Base-by-base conservation (phyloP, 441 rosid genomes). In the Adansonia madagascariensis region DNA sequence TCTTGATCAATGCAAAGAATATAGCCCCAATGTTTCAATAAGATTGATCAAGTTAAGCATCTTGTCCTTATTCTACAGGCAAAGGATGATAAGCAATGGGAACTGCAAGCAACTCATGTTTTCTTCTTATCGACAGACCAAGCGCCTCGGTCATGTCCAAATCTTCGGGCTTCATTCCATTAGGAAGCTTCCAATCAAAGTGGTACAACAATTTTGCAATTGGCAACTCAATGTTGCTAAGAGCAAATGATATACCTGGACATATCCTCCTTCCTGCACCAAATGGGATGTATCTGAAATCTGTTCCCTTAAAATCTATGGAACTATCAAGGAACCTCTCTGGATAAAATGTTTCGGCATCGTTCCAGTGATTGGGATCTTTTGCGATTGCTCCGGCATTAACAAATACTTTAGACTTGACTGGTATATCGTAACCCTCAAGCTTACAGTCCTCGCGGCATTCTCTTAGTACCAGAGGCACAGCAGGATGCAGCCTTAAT, bases 191-290 rank as follows among this genome's bases (percentile, higher is more conserved):
- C 78, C 71, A 49, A 53, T 75, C 71, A 35, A 75, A 75, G 49
- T 75, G 60, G 70, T 15, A 75, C 9, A 75, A 35, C 50, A 75
- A 50, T 35, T 49, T 46, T 20, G 71, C 71, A 8, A 63, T 52
- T 52, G 60, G 50, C 55, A 75, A 31, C 70, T 75, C 52, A 35
- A 75, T 52, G 47, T 62, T 62, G 4, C 35, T 3, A 1, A 50
- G 22, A 27, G 78, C 78, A 75, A 75, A 75, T 6, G 60, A 35
- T 52, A 63, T 63, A 6, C 78, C 78, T 0, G 78, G 78, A 50
- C 78, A 75, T 14, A 75, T 62, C 71, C 78, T 75, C 47, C 71
- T 61, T 3, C 68, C 76, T 6, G 67, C 68, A 20, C 76, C 76
- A 15, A 73, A 73, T 3, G 76, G 76, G 4, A 73, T 44, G 67